Percentiles rank a stretch among this genome's conserved stretches.
Conservation (phyloP, 2,329 filamentous ascomycete species). For the Acrodontium crateriforme region DNA sequence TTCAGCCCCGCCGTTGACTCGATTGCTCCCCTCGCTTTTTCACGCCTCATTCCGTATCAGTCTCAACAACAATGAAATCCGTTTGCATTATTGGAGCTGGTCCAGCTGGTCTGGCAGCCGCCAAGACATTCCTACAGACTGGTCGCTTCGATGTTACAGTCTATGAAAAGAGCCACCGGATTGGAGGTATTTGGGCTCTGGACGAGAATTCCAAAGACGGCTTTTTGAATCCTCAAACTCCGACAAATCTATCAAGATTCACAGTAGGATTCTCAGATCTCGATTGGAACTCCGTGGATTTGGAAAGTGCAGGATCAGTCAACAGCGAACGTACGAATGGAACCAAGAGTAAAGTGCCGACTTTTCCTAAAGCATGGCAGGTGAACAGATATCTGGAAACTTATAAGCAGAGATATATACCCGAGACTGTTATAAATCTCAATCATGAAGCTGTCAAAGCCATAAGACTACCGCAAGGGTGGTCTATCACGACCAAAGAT, state of each 20-base stretch:
- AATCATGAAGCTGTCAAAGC: conserved; percentile 10
- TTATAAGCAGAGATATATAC: conserved; percentile 48
- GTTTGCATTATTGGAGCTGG: conserved; percentile 32
- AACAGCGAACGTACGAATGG: conserved; percentile 4
- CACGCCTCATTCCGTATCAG: neutral
- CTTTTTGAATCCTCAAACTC: conserved; percentile 46
- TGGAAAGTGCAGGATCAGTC: conserved; percentile 9
- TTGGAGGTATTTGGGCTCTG: conserved; percentile 68
- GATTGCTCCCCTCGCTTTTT: neutral
- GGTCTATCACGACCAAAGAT: conserved; percentile 11
- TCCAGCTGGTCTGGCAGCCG: conserved; percentile 30
- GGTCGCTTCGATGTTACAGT: conserved; percentile 52
- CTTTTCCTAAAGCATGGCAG: conserved; percentile 65
- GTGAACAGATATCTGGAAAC: conserved; percentile 57
- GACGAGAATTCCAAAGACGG: conserved; percentile 25
- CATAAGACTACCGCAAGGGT: conserved; percentile 4
- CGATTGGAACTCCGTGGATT: conserved; percentile 46
- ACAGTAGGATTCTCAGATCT: conserved; percentile 53
- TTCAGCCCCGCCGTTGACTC: no score
- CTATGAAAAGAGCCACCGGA: conserved; percentile 49
- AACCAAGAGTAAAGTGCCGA: conserved; percentile 30
- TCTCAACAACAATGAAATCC: conserved; percentile 10
- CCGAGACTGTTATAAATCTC: conserved; percentile 35
- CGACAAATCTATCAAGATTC: conserved; percentile 63
- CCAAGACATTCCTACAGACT: conserved; percentile 54